Evolutionary conservation across 1,284 basidiomycete genomes (phyloP).

Genomic region (Xerocomus amazonicus): DNA sequence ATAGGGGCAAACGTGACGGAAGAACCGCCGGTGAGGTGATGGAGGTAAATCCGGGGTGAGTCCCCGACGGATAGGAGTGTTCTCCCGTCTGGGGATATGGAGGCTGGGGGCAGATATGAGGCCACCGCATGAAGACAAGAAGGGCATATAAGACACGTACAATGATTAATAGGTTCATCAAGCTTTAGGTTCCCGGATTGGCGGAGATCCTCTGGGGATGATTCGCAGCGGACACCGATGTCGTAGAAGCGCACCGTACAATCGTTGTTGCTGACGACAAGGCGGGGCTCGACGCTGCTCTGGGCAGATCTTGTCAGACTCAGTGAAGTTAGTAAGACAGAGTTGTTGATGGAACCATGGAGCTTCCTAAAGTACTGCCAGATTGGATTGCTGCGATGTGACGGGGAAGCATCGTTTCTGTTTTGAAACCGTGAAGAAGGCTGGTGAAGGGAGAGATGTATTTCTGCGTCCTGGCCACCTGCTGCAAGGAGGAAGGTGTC

Average conservation of each 20-base stretch:
- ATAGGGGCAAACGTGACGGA: constrained; percentile 56
- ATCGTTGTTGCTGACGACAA: constrained; percentile 84
- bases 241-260: constrained; percentile 74
- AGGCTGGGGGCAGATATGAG: constrained; percentile 44
- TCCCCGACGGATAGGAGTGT: constrained; percentile 85
- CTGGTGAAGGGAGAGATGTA: constrained; percentile 62
- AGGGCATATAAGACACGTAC: constrained; percentile 41
- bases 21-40: constrained; percentile 59
- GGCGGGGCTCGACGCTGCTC: constrained; percentile 63
- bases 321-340: constrained; percentile 65
- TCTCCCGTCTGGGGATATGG: constrained; percentile 80
- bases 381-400: constrained; percentile 30
- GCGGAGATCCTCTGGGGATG: constrained; percentile 41
- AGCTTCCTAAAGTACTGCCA: constrained; percentile 61
- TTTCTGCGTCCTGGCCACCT: constrained; percentile 78
- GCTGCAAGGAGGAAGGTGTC: constrained; percentile 69
- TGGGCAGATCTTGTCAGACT: constrained; percentile 54
- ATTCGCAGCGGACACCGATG: constrained; percentile 48
- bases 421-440: constrained; percentile 27
- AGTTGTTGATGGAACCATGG: constrained; percentile 78
- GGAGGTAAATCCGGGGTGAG: constrained; percentile 75
- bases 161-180: constrained; percentile 68
- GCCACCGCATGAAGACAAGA: constrained; percentile 21
- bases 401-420: constrained; percentile 11
- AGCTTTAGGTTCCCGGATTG: constrained; percentile 56